Evolutionary conservation across 1,284 basidiomycete genomes (phyloP).

Genomic region (Cystobasidium slooffiae): DNA sequence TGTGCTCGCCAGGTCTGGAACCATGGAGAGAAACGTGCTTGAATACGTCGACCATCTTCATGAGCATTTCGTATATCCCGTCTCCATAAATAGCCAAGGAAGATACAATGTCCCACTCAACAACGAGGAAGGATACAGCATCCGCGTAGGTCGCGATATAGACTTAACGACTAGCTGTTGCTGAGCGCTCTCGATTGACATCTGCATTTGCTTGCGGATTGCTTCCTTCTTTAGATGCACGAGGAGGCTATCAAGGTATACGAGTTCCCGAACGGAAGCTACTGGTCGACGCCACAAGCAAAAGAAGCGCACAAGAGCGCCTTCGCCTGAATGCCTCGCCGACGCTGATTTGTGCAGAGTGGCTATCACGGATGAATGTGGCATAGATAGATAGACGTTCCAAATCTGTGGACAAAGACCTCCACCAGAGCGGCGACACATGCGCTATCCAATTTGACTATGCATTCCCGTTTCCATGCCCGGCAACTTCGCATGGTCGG

Average conservation of each 20-base stretch:
- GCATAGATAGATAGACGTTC: no score
- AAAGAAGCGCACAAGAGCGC: conserved; percentile 38
- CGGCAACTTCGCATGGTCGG: conserved; percentile 51
- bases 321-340: conserved; percentile 16
- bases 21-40: conserved; percentile 90
- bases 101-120: conserved; percentile 69
- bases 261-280: conserved; percentile 35
- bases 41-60: conserved; percentile 84
- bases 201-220: conserved; percentile 13
- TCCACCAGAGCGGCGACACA: not conserved
- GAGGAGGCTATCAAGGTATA: conserved; percentile 26
- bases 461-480: conserved; percentile 46
- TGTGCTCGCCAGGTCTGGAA: conserved; percentile 64
- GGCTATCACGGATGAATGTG: no score
- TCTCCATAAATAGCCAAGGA: conserved; percentile 81
- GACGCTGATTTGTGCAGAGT: no score
- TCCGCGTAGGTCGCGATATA: conserved; percentile 56
- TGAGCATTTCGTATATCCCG: conserved; percentile 87
- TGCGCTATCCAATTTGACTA: conserved; percentile 40
- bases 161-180: conserved; percentile 52
- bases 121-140: conserved; percentile 51
- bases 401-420: no score
- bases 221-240: conserved; percentile 23
- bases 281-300: conserved; percentile 36
- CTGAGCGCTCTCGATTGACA: conserved; percentile 57